phyloP scores from a whole-genome alignment of 129 eudicot species.

The Flaveria trinervia region DNA sequence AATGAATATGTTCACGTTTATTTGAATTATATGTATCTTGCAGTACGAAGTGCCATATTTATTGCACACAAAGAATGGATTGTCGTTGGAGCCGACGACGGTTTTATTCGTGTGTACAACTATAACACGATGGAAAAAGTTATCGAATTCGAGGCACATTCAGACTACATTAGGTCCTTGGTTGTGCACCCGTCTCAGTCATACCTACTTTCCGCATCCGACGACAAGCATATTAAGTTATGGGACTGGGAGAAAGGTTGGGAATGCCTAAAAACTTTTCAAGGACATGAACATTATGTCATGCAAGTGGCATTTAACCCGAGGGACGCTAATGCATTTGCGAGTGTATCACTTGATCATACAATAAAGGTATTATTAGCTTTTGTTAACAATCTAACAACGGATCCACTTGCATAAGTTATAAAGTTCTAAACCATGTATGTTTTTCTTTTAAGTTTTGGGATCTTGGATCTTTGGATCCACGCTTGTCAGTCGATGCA shows the following conservation, averaged over 20 bases:
- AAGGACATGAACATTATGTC: slow-evolving; percentile 55
- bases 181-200: slow-evolving; percentile 48
- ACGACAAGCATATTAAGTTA: slow-evolving; percentile 51
- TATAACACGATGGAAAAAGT: slow-evolving; percentile 46
- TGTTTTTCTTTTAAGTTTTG: slow-evolving; percentile 55
- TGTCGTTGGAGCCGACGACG: slow-evolving; percentile 53
- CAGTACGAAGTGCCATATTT: slow-evolving; percentile 51
- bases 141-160: slow-evolving; percentile 30
- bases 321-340: slow-evolving; percentile 34
- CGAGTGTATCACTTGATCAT: slow-evolving; percentile 48
- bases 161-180: slow-evolving; percentile 19
- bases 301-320: slow-evolving; percentile 59
- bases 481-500: slow-evolving; percentile 66
- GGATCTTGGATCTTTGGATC: slow-evolving; percentile 78
- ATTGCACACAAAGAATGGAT: slow-evolving; percentile 51
- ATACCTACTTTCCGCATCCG: slow-evolving; percentile 55
- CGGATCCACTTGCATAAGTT: neutral
- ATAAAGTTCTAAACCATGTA: neutral
- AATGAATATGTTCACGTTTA: neutral
- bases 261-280: slow-evolving; percentile 54
- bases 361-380: slow-evolving; percentile 51
- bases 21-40: neutral
- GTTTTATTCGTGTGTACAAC: slow-evolving; percentile 54
- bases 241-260: slow-evolving; percentile 71
- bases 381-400: neutral